These are phyloP conservation scores for Ganoderma boninense DNA, from an alignment of 1,284 basidiomycete genomes.

Conservation along the genomic window DNA sequence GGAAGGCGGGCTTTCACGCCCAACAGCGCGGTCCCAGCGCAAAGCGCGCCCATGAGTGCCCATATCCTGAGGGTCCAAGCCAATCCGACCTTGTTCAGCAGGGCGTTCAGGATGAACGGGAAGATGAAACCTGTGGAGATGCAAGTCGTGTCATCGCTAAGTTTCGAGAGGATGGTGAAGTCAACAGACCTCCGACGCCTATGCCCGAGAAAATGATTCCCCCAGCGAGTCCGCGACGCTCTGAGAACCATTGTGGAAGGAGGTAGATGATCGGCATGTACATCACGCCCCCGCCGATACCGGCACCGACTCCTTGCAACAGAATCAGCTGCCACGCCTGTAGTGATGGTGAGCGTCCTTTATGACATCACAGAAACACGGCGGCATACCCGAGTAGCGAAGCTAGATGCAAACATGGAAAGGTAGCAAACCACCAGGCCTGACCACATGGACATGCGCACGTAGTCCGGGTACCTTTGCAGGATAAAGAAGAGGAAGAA, in stretches of 20 bases:
- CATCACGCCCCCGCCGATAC: conserved; percentile 34
- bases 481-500: conserved; percentile 34
- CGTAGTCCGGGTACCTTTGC: conserved; percentile 35
- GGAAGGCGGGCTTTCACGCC: conserved; percentile 36
- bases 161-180: too few species aligned
- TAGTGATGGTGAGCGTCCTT: background rate
- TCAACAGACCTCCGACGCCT: conserved; percentile 39
- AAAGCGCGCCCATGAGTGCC: conserved; percentile 28
- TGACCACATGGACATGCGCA: conserved; percentile 32
- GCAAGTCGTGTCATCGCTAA: background rate
- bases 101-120: conserved; percentile 35
- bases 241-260: conserved; percentile 34
- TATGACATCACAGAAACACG: background rate
- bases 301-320: conserved; percentile 37
- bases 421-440: conserved; percentile 29
- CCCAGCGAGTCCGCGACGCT: conserved; percentile 36
- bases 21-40: conserved; percentile 30
- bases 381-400: conserved; percentile 31
- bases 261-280: conserved; percentile 37
- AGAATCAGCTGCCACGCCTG: conserved; percentile 38
- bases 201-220: conserved; percentile 40
- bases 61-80: conserved; percentile 39
- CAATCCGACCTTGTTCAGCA: conserved; percentile 35
- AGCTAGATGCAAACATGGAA: conserved; percentile 36
- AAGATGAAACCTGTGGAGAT: conserved; percentile 31